These are phyloP conservation scores for Thermothielavioides terrestris DNA, from an alignment of 495 filamentous ascomycete species.

Conservation along the genomic window DNA sequence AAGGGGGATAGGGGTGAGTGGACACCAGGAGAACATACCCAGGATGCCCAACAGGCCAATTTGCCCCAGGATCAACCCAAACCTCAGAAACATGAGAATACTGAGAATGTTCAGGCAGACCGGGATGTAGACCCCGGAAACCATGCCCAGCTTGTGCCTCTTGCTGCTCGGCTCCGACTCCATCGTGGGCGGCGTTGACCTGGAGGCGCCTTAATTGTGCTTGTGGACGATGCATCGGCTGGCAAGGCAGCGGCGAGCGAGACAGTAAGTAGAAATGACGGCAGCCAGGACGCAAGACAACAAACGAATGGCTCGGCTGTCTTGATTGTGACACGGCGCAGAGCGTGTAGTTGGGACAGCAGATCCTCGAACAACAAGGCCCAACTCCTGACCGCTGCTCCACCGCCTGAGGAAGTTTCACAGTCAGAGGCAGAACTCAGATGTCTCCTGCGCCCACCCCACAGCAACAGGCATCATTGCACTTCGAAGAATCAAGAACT, in stretches of 20 bases:
- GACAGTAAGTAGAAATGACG: no score
- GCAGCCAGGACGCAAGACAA: no score
- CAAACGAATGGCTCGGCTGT: no score
- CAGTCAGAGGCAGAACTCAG: background rate
- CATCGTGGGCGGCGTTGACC: constrained; percentile 16
- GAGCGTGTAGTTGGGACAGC: no score
- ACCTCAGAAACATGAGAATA: constrained; percentile 86
- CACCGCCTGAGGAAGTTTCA: background rate
- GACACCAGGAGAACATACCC: constrained; percentile 46
- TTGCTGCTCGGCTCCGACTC: constrained; percentile 26
- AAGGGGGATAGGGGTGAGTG: background rate
- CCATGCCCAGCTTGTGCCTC: constrained; percentile 57
- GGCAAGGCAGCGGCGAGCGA: no score
- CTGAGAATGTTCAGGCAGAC: constrained; percentile 83
- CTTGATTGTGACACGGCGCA: no score
- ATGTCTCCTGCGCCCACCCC: background rate
- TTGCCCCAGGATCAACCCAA: constrained; percentile 72
- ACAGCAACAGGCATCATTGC: constrained; percentile 5
- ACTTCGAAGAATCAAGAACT: no score
- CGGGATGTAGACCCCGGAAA: constrained; percentile 78
- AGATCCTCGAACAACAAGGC: background rate
- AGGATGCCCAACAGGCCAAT: constrained; percentile 71
- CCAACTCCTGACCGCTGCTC: background rate
- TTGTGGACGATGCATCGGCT: no score
- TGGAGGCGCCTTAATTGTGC: background rate